Evolutionary conservation across 139 green algal species (phyloP).

Genomic region (Edaphochlamys debaryana): DNA sequence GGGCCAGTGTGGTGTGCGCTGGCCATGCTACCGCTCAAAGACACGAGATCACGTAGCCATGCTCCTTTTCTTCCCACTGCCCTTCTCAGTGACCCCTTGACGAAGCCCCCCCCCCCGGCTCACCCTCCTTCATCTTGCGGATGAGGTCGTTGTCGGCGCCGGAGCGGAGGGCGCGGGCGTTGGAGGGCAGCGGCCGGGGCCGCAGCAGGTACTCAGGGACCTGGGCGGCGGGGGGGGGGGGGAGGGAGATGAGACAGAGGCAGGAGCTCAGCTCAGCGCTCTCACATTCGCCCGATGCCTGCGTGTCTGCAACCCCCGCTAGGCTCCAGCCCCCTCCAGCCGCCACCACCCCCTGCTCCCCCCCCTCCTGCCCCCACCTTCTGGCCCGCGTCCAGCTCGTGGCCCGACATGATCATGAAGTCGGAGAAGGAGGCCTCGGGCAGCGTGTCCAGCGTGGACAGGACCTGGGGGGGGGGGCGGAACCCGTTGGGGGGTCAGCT

Average conservation of each 20-base stretch:
- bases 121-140: slow-evolving; percentile 20
- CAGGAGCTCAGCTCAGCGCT: neutral
- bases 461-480: too few species aligned
- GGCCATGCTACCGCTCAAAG: too few species aligned
- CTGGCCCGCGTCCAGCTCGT: slow-evolving; percentile 12
- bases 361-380: neutral
- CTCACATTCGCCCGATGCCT: too few species aligned
- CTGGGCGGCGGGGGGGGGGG: neutral
- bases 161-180: neutral
- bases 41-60: too few species aligned
- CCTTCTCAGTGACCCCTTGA: too few species aligned
- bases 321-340: neutral
- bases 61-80: neutral
- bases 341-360: neutral
- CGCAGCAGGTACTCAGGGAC: slow-evolving; percentile 31
- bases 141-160: slow-evolving; percentile 16
- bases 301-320: neutral
- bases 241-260: neutral
- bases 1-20: too few species aligned
- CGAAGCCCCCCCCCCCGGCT: neutral
- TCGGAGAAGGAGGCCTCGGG: slow-evolving; percentile 25
- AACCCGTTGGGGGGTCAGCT: too few species aligned
- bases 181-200: slow-evolving; percentile 5
- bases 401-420: slow-evolving; percentile 15
- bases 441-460: neutral